phyloP scores from a whole-genome alignment of 192 early-diverging fungal genomes.

The Mortierella claussenii region DNA sequence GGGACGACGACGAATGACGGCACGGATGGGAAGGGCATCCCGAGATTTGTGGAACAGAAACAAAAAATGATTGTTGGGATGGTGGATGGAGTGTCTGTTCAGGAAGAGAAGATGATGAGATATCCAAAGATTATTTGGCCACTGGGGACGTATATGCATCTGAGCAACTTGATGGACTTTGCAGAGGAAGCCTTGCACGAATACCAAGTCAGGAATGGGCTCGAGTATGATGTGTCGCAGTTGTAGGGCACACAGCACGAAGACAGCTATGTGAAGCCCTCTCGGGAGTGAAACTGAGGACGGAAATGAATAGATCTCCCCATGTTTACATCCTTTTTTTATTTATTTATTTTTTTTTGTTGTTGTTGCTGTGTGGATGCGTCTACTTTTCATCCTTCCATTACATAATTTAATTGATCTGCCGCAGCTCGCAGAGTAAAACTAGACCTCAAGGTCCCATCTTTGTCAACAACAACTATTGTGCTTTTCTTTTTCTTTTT shows the following conservation, averaged over 20 bases:
- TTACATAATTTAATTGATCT: no score
- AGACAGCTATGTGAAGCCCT: not conserved
- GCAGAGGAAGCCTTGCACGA: slow-evolving; percentile 27
- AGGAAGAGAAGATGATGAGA: not conserved
- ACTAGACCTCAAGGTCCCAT: no score
- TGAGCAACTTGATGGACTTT: slow-evolving; percentile 22
- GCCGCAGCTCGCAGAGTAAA: no score
- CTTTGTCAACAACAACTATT: not conserved
- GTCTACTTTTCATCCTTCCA: no score
- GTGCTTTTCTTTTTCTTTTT: not conserved
- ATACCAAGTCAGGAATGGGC: slow-evolving; percentile 13
- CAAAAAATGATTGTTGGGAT: not conserved
- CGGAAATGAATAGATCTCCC: no score
- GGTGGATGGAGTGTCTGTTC: not conserved
- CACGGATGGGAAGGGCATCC: not conserved
- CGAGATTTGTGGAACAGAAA: slow-evolving; percentile 10
- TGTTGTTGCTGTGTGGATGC: not conserved
- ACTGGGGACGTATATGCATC: slow-evolving; percentile 23
- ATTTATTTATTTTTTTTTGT: not conserved
- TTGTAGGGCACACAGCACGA: no score
- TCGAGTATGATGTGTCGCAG: slow-evolving; percentile 10
- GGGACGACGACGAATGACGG: no score
- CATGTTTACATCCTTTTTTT: not conserved
- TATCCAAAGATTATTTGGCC: slow-evolving; percentile 21
- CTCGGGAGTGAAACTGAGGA: not conserved